phyloP scores from a whole-genome alignment of 2,329 filamentous ascomycete genomes.

The Graphilbum ipis-grandicollis region DNA sequence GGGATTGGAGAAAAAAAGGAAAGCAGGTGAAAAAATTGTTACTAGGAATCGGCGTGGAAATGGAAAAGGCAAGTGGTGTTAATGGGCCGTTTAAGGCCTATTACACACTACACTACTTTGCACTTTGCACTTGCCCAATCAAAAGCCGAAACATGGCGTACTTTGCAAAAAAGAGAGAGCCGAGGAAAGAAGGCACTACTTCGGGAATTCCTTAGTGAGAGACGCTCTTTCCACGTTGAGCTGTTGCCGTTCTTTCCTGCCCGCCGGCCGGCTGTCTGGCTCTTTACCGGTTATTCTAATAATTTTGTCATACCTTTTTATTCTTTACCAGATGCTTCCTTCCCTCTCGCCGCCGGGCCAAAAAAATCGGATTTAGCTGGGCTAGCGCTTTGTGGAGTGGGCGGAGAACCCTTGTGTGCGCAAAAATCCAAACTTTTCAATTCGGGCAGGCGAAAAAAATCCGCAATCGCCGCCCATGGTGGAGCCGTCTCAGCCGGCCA shows the following conservation, averaged over 20 bases:
- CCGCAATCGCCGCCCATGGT: conserved; percentile 3
- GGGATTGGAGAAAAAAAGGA: background rate
- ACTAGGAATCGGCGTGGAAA: background rate
- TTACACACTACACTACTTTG: no score
- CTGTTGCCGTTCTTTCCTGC: no score
- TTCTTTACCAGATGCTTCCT: no score
- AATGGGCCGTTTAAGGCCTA: background rate
- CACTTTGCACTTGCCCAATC: no score
- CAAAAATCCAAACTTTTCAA: background rate
- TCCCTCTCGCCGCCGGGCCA: no score
- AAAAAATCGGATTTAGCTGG: conserved; percentile 2
- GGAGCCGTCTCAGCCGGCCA: background rate
- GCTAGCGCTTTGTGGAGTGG: conserved; percentile 1
- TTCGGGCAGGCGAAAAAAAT: conserved; percentile 1
- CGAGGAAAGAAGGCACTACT: no score
- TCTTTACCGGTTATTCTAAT: no score
- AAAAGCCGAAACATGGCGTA: background rate
- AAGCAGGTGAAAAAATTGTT: background rate
- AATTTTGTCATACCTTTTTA: no score
- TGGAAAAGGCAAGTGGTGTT: background rate
- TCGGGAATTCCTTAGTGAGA: no score
- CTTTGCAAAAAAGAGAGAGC: conserved; percentile 1
- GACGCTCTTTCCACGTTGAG: no score
- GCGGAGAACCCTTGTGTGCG: background rate
- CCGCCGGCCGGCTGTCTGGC: no score